Evolutionary conservation across 805 yeast species (phyloP), one percentile per base, ranked within the genome.

Genomic region (Torulaspora delbrueckii): DNA sequence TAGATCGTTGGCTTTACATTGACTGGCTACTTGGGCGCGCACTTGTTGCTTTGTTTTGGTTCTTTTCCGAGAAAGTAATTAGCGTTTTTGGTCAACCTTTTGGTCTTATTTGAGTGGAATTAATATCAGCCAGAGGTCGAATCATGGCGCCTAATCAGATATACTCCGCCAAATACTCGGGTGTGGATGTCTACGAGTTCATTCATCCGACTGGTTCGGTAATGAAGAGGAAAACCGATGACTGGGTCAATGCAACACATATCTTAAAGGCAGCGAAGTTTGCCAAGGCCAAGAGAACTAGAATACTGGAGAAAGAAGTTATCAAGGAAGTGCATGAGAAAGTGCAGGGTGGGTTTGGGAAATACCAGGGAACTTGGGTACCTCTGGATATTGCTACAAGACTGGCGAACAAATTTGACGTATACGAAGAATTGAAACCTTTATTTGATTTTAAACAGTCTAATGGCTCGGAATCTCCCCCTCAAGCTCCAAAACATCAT

Each of bases 281-380:
- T 64, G 95, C 96, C 50, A 90, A 90, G 67, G 96, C 97, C 1
- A 88, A 86, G 64, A 72, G 98, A 54, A 90, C 97, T 14, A 82
- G 95, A 57, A 88, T 90, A 51, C 74, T 90, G 56, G 98, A 90
- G 63, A 81, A 84, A 58, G 96, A 90, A 52, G 96, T 91, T n/a
- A 96, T 91, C 60, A 77, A 76, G 34, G 96, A 95, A 4, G 68
- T 73, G 14, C 97, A 90, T 63, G 96, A 90, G 59, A 91, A 91
- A 64, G 88, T 90, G 18, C 98, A 90, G 66, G 98, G 98, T 51
- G 98, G 98, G 2, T 90, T 89, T 63, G 98, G 98, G 43, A 83
- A 90, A 60, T 91, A 89, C 66, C 98, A 91, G 66, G 97, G 96
- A 13, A 90, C 97, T 2, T 90, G 96, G 96, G 90, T 90, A 7